Percentiles rank a stretch among this genome's conserved stretches.
Evolutionary conservation across 495 filamentous ascomycete genomes (phyloP).

Genomic region (Cetradonia linearis): DNA sequence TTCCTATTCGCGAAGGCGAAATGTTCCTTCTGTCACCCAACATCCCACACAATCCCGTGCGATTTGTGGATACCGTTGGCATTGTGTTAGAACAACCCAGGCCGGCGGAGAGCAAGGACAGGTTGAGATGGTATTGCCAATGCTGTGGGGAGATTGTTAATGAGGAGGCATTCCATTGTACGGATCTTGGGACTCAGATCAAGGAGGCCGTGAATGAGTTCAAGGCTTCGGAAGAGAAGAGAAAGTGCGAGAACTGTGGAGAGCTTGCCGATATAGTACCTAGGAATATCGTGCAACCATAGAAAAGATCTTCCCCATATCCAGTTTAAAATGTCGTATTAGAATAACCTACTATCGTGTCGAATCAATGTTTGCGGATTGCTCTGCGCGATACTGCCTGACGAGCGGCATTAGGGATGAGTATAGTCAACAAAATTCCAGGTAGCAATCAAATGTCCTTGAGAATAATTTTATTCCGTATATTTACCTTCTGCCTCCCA

Average conservation of each 20-base stretch:
- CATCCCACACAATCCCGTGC: conserved; percentile 72
- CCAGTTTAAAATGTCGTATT: neutral
- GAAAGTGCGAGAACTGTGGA: conserved; percentile 74
- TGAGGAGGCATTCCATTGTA: conserved; percentile 80
- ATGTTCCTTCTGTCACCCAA: conserved; percentile 89
- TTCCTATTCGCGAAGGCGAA: conserved; percentile 83
- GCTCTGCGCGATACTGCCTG: neutral
- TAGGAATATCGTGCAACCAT: conserved; percentile 22
- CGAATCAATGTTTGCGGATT: neutral
- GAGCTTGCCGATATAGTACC: conserved; percentile 47
- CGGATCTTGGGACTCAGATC: conserved; percentile 91
- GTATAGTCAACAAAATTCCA: neutral
- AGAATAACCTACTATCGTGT: no score
- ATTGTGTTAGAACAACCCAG: conserved; percentile 84
- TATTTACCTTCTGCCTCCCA: neutral
- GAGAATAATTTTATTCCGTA: neutral
- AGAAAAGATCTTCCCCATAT: neutral
- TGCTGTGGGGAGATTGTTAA: conserved; percentile 63
- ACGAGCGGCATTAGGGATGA: neutral
- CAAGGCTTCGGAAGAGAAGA: conserved; percentile 54
- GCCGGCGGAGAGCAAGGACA: conserved; percentile 59
- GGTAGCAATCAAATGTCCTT: neutral
- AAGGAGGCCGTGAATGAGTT: conserved; percentile 86
- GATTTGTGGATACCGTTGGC: conserved; percentile 62
- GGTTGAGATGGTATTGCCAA: conserved; percentile 84